Evolutionary conservation across 306 rosid genomes (phyloP), one percentile per base, ranked within the genome.

Genomic region (Rosa chinensis): DNA sequence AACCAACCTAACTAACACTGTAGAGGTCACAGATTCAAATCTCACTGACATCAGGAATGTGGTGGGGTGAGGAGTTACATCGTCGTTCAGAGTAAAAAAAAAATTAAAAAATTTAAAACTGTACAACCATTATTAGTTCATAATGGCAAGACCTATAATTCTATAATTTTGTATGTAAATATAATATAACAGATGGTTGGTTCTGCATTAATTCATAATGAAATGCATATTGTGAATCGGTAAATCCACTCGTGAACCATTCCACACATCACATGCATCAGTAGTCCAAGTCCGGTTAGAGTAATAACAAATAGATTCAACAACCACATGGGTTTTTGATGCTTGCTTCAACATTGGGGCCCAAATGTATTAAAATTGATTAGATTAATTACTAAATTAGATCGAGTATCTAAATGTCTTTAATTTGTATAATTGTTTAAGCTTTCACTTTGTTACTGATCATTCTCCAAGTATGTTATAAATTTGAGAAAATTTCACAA

Each of bases 281-380:
- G 17, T 66, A 37, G 70, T 37, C 70, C 37, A 11, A 12, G 67
- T 62, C 63, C n/a, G 4, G 71, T 66, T 37, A 56, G 47, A 66
- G 13, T 39, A 18, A 11, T 37, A 17, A 39, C 21, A 37, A 66
- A 66, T 18, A 17, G 53, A 49, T 50, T 8, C 70, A 67, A 78
- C 70, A 10, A 66, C 48, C 81, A 78, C 73, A 69, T 69, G 73
- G 52, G 47, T 28, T 68, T 64, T 10, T 44, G 81, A 70, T 78
- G 47, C 61, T 18, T 25, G 6, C 64, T 78, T 70, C 76, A 78
- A 58, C 42, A 17, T 44, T 78, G 70, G 76, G 81, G 3, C 69
- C 75, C 66, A 10, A 23, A 55, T 62, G 5, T 44, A 66, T 35
- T n/a, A 53, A 77, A 40, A 67, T 59, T 21, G 39, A 76, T 76